Base-by-base conservation (phyloP, 495 filamentous ascomycete genomes). In the Neurospora tetrasperma region DNA sequence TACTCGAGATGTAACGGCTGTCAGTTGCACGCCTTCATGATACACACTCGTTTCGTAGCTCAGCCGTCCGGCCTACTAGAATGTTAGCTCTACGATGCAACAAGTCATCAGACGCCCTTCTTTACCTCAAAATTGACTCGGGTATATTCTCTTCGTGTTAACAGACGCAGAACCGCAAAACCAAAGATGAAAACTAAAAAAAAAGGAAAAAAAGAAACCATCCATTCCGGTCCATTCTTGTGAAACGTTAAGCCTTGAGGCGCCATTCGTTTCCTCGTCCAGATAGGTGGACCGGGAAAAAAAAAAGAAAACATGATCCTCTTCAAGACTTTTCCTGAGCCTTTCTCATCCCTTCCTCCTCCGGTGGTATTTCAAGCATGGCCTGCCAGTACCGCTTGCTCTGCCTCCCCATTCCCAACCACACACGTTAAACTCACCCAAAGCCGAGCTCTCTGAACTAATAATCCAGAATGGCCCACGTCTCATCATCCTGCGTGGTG, bases 401-500 rank as follows among this genome's bases (percentile, higher is more conserved):
- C 20, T 16, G 54, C 5, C 27, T 66, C 54, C 6, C 12, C 54
- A 35, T 35, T 35, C 54, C 7, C 7, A 14, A 38, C 16, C 14
- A 14, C 40, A n/a, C 66, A 66, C 14, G 27, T 27, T 35, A 35
- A 18, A 27, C 6, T 66, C 27, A 7, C 31, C 5, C 54, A 8
- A 42, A 69, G 48, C 35, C 12, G 14, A 69, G 12, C n/a, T 42
- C 2, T 14, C 44, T 20, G n/a, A 9, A 31, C 77, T 72, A 91
- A 71, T 85, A 88, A 35, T 93, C 90, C 42, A 94, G 82, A 73
- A 93, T 82, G 39, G 90, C 90, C 87, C 90, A 94, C 0, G 92
- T 94, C 80, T 88, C 86, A 73, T 99, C 96, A 83, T 98, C 94
- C 38, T 94, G 84, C 12, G 96, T 99, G 70, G 94, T 93, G 81